These are phyloP conservation scores for Cyclanthera cordifolia DNA, from an alignment of 306 rosid species.

Conservation along the genomic window DNA sequence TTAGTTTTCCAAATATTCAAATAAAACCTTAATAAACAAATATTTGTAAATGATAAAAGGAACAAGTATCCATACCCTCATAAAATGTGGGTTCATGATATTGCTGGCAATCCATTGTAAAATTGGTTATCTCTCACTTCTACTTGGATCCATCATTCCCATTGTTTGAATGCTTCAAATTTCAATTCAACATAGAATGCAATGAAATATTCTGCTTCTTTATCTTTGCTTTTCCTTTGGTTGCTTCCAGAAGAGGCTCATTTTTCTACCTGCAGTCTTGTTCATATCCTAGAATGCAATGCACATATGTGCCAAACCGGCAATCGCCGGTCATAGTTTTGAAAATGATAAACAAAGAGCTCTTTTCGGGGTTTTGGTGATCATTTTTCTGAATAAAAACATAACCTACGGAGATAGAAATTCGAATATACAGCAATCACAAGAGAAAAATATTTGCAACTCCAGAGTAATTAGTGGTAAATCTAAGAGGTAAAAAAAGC, in stretches of 20 bases:
- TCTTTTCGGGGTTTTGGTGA: background rate
- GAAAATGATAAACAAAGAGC: background rate
- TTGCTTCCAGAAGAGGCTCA: slow-evolving; percentile 4
- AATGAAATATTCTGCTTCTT: too few relatives aligned
- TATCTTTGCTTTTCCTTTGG: too few relatives aligned
- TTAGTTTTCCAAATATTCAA: too few relatives aligned
- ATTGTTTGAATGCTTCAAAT: too few relatives aligned
- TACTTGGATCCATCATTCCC: background rate
- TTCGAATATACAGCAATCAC: background rate
- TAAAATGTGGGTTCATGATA: too few relatives aligned
- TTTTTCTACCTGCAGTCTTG: background rate
- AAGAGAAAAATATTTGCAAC: background rate
- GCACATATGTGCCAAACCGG: slow-evolving; percentile 18
- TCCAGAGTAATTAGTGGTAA: background rate
- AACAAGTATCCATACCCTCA: too few relatives aligned
- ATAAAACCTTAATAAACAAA: too few relatives aligned
- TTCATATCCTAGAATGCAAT: slow-evolving; percentile 41
- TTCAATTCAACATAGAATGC: too few relatives aligned
- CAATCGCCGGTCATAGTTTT: slow-evolving; percentile 19
- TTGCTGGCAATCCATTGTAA: background rate
- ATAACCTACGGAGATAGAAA: background rate
- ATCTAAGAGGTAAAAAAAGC: slow-evolving; percentile 8
- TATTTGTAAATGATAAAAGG: too few relatives aligned
- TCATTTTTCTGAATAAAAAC: too few relatives aligned
- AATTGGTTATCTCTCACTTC: slow-evolving; percentile 8